These are phyloP conservation scores for Musa schizocarpa DNA, from an alignment of 176 grass and related monocot species.

Conservation along the genomic window DNA sequence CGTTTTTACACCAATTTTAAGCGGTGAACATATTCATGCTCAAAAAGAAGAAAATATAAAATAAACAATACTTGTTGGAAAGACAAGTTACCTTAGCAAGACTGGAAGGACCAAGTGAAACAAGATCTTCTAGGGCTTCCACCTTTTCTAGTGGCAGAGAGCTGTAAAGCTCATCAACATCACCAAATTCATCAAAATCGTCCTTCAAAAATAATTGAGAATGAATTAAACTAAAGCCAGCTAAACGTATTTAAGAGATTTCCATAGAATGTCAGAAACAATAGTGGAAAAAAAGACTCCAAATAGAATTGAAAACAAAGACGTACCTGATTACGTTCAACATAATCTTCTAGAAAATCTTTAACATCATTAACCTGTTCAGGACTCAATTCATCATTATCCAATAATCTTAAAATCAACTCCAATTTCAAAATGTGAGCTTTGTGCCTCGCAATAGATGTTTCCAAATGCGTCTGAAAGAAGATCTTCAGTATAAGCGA, in stretches of 20 bases:
- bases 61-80: conserved; percentile 5
- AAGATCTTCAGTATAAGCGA: conserved; percentile 18
- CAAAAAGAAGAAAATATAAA: neutral
- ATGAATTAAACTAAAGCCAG: conserved; percentile 18
- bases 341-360: conserved; percentile 98
- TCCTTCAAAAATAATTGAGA: conserved; percentile 49
- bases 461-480: conserved; percentile 85
- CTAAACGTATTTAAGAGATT: conserved; percentile 8
- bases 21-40: neutral
- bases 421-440: conserved; percentile 98
- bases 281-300: conserved; percentile 7
- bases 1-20: neutral
- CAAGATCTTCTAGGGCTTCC: conserved; percentile 98
- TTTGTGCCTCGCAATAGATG: conserved; percentile 84
- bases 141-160: conserved; percentile 90
- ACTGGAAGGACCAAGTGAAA: conserved; percentile 84
- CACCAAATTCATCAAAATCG: conserved; percentile 97
- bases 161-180: conserved; percentile 83
- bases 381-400: conserved; percentile 98
- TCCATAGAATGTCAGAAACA: neutral
- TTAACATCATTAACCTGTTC: conserved; percentile 96
- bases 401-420: conserved; percentile 90
- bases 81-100: conserved; percentile 63
- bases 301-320: neutral
- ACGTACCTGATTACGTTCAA: conserved; percentile 88